A percentile compares a stretch with the other conserved stretches of the same genome.
Conservation (phyloP, 345 rosid species). For the Sapria himalayana region DNA sequence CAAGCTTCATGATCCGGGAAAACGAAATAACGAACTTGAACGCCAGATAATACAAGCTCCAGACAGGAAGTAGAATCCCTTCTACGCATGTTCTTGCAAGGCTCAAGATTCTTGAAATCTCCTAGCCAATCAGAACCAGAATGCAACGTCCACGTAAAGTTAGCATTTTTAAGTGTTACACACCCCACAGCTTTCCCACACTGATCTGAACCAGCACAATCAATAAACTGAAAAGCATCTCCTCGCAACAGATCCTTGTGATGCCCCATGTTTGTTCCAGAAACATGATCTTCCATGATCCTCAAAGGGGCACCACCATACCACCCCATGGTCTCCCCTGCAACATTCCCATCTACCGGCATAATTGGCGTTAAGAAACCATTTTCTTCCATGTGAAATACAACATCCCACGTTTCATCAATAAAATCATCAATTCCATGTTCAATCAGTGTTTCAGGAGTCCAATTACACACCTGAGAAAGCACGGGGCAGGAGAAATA, state of each 20-base stretch:
- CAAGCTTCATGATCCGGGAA: constrained; percentile 43
- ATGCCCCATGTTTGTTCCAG: constrained; percentile 33
- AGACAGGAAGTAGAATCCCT: constrained; percentile 43
- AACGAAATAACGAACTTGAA: constrained; percentile 33
- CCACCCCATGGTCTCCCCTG: constrained; percentile 54
- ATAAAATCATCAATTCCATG: constrained; percentile 29
- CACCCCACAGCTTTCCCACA: constrained; percentile 28
- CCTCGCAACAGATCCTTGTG: constrained; percentile 19
- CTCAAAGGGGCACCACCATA: constrained; percentile 30
- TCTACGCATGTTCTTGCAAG: constrained; percentile 11
- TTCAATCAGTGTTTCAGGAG: constrained; percentile 14
- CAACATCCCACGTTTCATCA: constrained; percentile 66
- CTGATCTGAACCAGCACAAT: constrained; percentile 15
- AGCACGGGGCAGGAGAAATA: constrained; percentile 14
- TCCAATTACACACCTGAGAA: constrained; percentile 17
- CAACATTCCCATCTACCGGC: constrained; percentile 20
- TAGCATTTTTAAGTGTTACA: constrained; percentile 33
- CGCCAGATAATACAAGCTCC: constrained; percentile 47
- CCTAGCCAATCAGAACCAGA: constrained; percentile 66
- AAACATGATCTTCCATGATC: constrained; percentile 63
- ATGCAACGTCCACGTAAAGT: constrained; percentile 64
- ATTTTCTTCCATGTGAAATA: constrained; percentile 30
- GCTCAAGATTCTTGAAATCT: constrained; percentile 14
- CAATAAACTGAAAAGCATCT: constrained; percentile 17
- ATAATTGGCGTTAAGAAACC: constrained; percentile 19